A percentile compares a stretch with the other conserved stretches of the same genome.
Conservation (phyloP, 495 filamentous ascomycete species). For the Neohortaea acidophila region DNA sequence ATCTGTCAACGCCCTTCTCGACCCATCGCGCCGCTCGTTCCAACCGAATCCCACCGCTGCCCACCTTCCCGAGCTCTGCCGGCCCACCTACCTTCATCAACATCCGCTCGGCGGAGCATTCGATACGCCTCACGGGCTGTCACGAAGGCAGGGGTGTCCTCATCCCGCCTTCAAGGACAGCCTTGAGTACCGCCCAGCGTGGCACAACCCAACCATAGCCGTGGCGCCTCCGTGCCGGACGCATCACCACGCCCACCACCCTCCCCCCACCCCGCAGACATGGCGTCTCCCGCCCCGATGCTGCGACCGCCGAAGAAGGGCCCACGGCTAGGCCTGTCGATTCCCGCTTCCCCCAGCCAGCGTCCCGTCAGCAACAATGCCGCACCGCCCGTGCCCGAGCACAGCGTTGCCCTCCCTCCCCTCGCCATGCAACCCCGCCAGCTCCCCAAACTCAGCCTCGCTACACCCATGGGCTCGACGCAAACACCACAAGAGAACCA, state of each 20-base stretch:
- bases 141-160: constrained; percentile 11
- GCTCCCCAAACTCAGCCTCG: constrained; percentile 59
- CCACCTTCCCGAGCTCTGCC: no score
- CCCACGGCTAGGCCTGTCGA: constrained; percentile 72
- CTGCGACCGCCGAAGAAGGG: constrained; percentile 68
- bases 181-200: constrained; percentile 12
- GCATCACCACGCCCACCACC: constrained; percentile 2
- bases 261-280: constrained; percentile 29
- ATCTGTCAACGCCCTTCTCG: no score
- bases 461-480: constrained; percentile 69
- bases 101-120: no score
- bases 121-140: constrained; percentile 13
- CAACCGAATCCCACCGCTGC: no score
- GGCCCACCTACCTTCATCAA: no score
- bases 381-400: constrained; percentile 7
- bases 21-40: no score
- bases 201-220: constrained; percentile 5
- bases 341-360: constrained; percentile 66
- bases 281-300: constrained; percentile 66
- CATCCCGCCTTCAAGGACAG: constrained; percentile 15
- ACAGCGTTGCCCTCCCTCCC: constrained; percentile 12
- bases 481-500: constrained; percentile 44
- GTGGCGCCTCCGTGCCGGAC: no score
- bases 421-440: constrained; percentile 20
- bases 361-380: constrained; percentile 44